These are phyloP conservation scores for Rhododendron ferrugineum DNA, from an alignment of 148 eudicot species.

Conservation along the genomic window DNA sequence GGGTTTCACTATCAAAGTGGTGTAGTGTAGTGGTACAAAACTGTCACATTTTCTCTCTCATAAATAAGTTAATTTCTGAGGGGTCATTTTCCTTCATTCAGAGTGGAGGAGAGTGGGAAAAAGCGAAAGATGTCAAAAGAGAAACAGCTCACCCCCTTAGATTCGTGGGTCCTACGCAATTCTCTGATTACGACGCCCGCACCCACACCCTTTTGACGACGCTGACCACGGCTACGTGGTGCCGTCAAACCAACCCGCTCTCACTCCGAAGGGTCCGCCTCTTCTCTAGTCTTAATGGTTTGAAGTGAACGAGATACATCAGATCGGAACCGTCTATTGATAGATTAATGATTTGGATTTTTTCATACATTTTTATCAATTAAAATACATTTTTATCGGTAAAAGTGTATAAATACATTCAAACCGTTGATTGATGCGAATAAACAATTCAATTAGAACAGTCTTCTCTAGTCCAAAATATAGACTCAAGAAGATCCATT, in stretches of 20 bases:
- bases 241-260: too few relatives aligned
- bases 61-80: background rate
- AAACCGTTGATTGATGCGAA: too few relatives aligned
- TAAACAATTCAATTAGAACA: background rate
- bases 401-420: background rate
- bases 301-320: too few relatives aligned
- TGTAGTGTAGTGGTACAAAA: background rate
- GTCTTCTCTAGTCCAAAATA: background rate
- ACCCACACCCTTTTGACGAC: conserved; percentile 2
- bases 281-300: too few relatives aligned
- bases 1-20: background rate
- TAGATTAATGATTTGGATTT: too few relatives aligned
- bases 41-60: background rate
- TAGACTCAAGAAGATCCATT: background rate
- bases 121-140: conserved; percentile 14
- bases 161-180: conserved; percentile 31
- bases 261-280: too few relatives aligned
- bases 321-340: too few relatives aligned
- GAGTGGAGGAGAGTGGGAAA: conserved; percentile 10
- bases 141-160: conserved; percentile 27
- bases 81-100: background rate
- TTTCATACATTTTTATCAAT: too few relatives aligned
- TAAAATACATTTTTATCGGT: accelerated
- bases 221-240: background rate
- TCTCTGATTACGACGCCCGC: conserved; percentile 13